Percentiles rank a stretch among this genome's conserved stretches.
These are phyloP conservation scores for Tolypocladium paradoxum DNA, from an alignment of 2,329 filamentous ascomycete genomes.

Conservation along the genomic window DNA sequence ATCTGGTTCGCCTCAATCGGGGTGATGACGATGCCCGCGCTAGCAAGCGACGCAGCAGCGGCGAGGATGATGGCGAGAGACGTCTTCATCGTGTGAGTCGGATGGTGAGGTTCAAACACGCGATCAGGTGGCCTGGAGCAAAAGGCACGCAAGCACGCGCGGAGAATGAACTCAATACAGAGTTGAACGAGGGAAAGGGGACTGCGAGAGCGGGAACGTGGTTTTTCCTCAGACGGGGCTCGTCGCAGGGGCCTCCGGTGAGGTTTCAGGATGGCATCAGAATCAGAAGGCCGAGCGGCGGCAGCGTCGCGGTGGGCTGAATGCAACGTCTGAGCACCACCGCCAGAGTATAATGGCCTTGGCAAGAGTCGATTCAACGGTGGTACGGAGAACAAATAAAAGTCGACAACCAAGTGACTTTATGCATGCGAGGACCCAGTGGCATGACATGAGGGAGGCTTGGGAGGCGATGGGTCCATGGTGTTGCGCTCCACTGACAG, in stretches of 20 bases:
- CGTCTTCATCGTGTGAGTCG: slow-evolving; percentile 16
- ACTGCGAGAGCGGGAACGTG: not conserved
- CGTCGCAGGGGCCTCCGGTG: slow-evolving; percentile 7
- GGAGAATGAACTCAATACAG: not conserved
- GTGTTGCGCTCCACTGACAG: not conserved
- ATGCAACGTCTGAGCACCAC: not conserved
- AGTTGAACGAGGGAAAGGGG: not conserved
- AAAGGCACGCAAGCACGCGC: not conserved
- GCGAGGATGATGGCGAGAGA: slow-evolving; percentile 23
- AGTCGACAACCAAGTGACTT: not conserved
- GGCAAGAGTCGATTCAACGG: not conserved
- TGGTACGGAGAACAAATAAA: not conserved
- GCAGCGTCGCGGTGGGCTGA: not conserved
- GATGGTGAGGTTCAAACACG: not conserved
- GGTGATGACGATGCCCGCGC: slow-evolving; percentile 44
- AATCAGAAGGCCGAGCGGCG: not conserved
- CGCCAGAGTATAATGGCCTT: not conserved
- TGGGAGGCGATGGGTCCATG: not conserved
- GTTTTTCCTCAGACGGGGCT: slow-evolving; percentile 2
- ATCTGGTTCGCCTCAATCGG: slow-evolving; percentile 41
- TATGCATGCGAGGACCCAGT: not conserved
- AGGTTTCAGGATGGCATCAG: slow-evolving; percentile 14
- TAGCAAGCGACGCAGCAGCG: slow-evolving; percentile 34
- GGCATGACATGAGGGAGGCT: not conserved
- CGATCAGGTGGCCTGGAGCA: not conserved